Conservation (phyloP, 2,329 filamentous ascomycete genomes). For the Arthroderma sp. region DNA sequence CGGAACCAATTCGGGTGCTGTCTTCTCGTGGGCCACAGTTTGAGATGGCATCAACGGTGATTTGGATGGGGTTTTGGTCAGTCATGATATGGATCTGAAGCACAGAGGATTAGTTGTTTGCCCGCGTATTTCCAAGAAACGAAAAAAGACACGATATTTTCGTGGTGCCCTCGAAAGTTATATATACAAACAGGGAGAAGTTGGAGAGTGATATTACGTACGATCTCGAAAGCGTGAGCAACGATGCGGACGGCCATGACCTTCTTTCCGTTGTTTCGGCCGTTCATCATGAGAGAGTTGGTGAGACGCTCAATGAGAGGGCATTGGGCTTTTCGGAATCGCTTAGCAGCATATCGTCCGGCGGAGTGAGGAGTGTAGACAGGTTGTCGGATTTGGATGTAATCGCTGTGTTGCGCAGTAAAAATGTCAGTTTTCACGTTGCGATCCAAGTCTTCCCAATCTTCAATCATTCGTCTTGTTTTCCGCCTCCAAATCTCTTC, state of each 20-base stretch:
- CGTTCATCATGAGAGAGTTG: slow-evolving; percentile 99
- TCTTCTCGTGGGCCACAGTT: slow-evolving; percentile 99
- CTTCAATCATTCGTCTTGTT: background rate
- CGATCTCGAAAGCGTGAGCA: slow-evolving; percentile 98
- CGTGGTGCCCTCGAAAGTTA: background rate
- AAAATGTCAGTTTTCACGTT: background rate
- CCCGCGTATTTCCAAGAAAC: background rate
- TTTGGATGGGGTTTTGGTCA: slow-evolving; percentile 99
- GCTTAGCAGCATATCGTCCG: slow-evolving; percentile 96
- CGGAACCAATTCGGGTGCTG: slow-evolving; percentile 97
- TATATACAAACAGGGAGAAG: too few relatives aligned
- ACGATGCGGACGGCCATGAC: slow-evolving; percentile 99
- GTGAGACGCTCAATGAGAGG: slow-evolving; percentile 99
- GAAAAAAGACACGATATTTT: too few relatives aligned
- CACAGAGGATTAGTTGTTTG: slow-evolving; percentile 16
- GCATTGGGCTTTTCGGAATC: slow-evolving; percentile 99
- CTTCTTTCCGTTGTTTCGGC: slow-evolving; percentile 99
- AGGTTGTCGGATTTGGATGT: slow-evolving; percentile 98
- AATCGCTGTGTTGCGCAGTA: slow-evolving; percentile 57
- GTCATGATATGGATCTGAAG: slow-evolving; percentile 98
- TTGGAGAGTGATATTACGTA: slow-evolving; percentile 45
- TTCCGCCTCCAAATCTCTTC: background rate
- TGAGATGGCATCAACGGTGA: slow-evolving; percentile 98
- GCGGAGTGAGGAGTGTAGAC: slow-evolving; percentile 99
- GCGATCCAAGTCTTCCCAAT: background rate